Evolutionary conservation across 768 basidiomycete species (phyloP), one percentile per base, ranked within the genome.

Genomic region (Suillus cothurnatus): DNA sequence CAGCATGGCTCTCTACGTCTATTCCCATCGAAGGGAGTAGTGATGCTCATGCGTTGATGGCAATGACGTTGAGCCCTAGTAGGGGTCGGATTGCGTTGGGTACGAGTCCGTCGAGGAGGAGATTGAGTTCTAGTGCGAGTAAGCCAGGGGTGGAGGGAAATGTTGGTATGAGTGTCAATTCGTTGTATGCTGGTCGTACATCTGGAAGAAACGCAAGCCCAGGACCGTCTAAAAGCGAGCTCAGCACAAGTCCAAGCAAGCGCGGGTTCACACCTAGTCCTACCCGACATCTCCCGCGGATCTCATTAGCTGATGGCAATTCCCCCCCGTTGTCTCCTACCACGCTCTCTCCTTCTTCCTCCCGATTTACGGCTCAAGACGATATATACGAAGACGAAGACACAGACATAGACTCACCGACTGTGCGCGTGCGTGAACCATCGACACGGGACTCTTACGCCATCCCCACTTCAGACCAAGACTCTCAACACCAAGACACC

Each of bases 31-130:
- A 69, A 69, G 56, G 69, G 38, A 26, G 14, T n/a, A 39, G 61
- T 61, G 56, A 68, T 66, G 41, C 74, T 70, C 70, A 76, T 31
- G 71, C 76, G 21, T 69, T 82, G 36, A 82, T 83, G 81, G 77
- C 80, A 11, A 78, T 83, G 69, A 78, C 80, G 58, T 63, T 75
- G 12, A 65, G 63, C 56, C 62, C 66, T 3, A 23, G 52, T 17
- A 61, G 55, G 39, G 36, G 50, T 61, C 58, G 58, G 4, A 59
- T 61, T 61, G 21, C 19, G 5, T 26, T 32, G 31, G n/a, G 61
- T n/a, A 31, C 53, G 15, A 62, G 53, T 23, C 55, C 56, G 26
- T 62, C 53, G 15, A 63, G 53, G 36, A 38, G 12, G 36, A 63
- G 50, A 59, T 23, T 19, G n/a, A 41, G 36, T 59, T 59, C 58